phyloP scores from a whole-genome alignment of 169 alveolate genomes.

The Amoebophrya sp. region DNA sequence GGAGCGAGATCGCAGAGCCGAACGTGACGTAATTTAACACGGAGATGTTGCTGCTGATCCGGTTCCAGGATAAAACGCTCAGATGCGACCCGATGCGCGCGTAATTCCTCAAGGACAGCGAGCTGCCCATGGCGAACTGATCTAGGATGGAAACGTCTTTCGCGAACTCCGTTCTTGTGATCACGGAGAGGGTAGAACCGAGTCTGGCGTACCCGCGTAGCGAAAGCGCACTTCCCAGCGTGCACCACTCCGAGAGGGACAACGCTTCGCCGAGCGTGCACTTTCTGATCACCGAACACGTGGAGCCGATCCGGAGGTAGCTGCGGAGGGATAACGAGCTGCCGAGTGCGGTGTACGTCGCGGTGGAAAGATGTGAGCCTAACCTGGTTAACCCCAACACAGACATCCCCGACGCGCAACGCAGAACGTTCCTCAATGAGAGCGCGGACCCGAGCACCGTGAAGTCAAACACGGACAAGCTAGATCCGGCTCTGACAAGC shows the following conservation, averaged over 20 bases:
- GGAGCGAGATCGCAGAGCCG: not conserved
- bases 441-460: not conserved
- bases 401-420: not conserved
- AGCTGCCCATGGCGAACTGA: not conserved
- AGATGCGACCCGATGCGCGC: not conserved
- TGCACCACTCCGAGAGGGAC: not conserved
- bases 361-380: not conserved
- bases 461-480: not conserved
- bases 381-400: not conserved
- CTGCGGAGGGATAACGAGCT: not conserved
- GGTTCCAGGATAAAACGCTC: not conserved
- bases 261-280: not conserved
- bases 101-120: not conserved
- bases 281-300: not conserved
- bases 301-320: not conserved
- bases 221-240: constrained; percentile 17
- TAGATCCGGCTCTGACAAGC: not conserved
- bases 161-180: not conserved
- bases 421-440: not conserved
- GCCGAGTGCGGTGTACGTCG: not conserved
- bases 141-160: not conserved
- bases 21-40: not conserved
- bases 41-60: not conserved
- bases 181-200: not conserved
- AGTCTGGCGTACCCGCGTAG: not conserved